Conservation (phyloP, 2,329 filamentous ascomycete genomes). For the Alternaria triticimaculans region DNA sequence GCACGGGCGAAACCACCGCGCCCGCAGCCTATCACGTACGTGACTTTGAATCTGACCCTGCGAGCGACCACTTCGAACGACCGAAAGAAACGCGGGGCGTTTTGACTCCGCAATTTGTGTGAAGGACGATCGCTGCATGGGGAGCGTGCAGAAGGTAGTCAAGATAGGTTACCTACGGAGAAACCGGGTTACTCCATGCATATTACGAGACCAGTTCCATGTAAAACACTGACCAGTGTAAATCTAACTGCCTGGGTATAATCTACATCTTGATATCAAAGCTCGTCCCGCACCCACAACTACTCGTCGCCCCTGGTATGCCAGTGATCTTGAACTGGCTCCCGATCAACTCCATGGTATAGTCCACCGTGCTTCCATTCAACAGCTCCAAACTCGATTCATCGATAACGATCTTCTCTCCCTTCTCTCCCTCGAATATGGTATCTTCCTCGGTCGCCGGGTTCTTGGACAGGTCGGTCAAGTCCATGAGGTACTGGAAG, state of each 20-base stretch:
- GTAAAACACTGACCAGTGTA: neutral
- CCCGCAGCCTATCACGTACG: no score
- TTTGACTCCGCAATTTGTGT: neutral
- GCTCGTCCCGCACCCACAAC: conserved; percentile 95
- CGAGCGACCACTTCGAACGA: neutral
- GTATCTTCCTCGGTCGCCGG: conserved; percentile 75
- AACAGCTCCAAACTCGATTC: conserved; percentile 84
- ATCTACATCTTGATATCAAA: conserved; percentile 79
- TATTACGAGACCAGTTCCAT: neutral
- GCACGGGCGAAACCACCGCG: no score
- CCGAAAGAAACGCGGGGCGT: neutral
- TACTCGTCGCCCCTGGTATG: conserved; percentile 89
- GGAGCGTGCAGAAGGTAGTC: neutral
- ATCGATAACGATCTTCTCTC: conserved; percentile 87
- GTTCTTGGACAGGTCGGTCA: conserved; percentile 67
- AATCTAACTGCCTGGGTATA: neutral
- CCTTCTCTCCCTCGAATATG: conserved; percentile 73
- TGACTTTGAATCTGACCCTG: neutral
- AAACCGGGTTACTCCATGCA: neutral
- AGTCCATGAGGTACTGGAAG: conserved; percentile 95
- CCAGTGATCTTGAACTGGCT: conserved; percentile 96
- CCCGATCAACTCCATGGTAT: conserved; percentile 92
- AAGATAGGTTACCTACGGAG: neutral
- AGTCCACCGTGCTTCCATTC: conserved; percentile 94
- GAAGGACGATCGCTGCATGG: neutral